phyloP scores from a whole-genome alignment of 2,329 filamentous ascomycete genomes.

The Diplodia mutila region DNA sequence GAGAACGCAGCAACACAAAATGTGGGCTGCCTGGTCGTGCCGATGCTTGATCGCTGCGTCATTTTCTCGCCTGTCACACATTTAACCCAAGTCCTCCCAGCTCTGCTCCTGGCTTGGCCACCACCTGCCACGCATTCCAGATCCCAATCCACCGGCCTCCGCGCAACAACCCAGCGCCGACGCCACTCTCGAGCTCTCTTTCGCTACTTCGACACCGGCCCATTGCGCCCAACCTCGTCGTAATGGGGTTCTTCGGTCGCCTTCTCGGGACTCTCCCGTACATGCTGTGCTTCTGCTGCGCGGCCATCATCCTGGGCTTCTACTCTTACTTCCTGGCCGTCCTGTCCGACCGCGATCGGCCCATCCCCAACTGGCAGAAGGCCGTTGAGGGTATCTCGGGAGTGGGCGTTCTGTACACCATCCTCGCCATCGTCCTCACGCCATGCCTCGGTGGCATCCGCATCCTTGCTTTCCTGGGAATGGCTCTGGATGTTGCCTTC shows the following conservation, averaged over 20 bases:
- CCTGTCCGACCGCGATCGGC: constrained; percentile 65
- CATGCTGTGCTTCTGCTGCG: constrained; percentile 71
- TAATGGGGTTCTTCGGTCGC: constrained; percentile 55
- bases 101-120: constrained; percentile 5
- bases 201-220: not conserved
- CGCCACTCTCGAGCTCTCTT: not conserved
- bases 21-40: constrained; percentile 6
- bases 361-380: constrained; percentile 67
- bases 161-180: not conserved
- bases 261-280: constrained; percentile 72
- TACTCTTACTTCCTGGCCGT: constrained; percentile 82
- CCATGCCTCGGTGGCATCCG: constrained; percentile 77
- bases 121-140: constrained; percentile 9
- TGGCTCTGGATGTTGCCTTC: constrained; percentile 78
- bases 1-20: constrained; percentile 12
- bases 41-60: constrained; percentile 20
- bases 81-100: constrained; percentile 1
- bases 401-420: constrained; percentile 72
- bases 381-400: constrained; percentile 76
- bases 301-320: constrained; percentile 74
- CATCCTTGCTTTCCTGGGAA: constrained; percentile 72
- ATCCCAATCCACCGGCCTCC: not conserved
- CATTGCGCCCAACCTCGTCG: constrained; percentile 1
- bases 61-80: constrained; percentile 21
- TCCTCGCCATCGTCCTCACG: constrained; percentile 72